Evolutionary conservation across 2,329 filamentous ascomycete species (phyloP).

Genomic region (Sclerotinia spermophila): DNA sequence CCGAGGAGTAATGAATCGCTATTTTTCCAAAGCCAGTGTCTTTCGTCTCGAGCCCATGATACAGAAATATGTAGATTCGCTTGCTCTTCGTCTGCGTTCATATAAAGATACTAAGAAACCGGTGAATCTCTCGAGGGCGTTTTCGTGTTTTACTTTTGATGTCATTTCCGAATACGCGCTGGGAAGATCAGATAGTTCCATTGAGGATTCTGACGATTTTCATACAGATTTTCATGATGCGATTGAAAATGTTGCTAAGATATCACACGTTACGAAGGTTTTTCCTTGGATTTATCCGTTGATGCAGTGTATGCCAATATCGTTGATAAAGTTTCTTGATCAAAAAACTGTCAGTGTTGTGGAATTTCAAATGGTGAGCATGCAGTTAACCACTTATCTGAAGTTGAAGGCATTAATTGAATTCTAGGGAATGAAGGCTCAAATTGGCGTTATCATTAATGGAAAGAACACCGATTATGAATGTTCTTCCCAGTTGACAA

Average conservation of each 20-base stretch:
- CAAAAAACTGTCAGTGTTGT: constrained; percentile 2
- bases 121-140: constrained; percentile 7
- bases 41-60: constrained; percentile 26
- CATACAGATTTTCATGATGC: constrained; percentile 12
- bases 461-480: constrained; percentile 15
- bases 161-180: constrained; percentile 34
- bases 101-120: constrained; percentile 17
- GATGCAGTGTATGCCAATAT: background rate
- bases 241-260: constrained; percentile 3
- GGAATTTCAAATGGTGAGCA: constrained; percentile 16
- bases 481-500: constrained; percentile 26
- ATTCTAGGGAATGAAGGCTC: constrained; percentile 37
- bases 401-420: background rate
- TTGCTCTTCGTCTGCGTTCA: constrained; percentile 16
- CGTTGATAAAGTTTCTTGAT: background rate
- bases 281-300: constrained; percentile 11
- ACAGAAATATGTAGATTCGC: constrained; percentile 20
- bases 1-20: constrained; percentile 25
- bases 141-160: constrained; percentile 25
- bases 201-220: constrained; percentile 18
- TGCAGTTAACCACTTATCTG: background rate
- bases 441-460: constrained; percentile 25
- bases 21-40: constrained; percentile 27
- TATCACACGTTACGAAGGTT: constrained; percentile 5
- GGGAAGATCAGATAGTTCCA: constrained; percentile 20